Evolutionary conservation across 2,329 filamentous ascomycete genomes (phyloP).

Genomic region (Metarhizium robertsii): DNA sequence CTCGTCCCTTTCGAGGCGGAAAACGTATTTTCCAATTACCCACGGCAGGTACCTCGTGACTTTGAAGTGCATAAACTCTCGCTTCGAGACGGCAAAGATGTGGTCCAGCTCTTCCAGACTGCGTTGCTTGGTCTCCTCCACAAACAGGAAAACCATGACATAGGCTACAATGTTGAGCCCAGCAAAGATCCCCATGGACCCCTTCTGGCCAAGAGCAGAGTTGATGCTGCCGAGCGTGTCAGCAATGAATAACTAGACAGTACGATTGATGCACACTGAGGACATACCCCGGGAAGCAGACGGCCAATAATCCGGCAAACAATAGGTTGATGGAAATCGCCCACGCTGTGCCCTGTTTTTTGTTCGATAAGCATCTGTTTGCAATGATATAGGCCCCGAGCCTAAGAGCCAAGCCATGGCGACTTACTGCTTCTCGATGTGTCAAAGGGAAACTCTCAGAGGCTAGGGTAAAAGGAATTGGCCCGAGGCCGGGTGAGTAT

Average conservation of each 20-base stretch:
- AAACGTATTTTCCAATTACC: constrained; percentile 18
- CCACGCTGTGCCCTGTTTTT: constrained; percentile 31
- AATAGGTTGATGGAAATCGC: constrained; percentile 38
- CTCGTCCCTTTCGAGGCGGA: constrained; percentile 11
- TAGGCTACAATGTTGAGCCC: constrained; percentile 36
- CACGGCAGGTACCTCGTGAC: constrained; percentile 24
- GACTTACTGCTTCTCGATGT: constrained; percentile 32
- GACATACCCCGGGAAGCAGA: constrained; percentile 27
- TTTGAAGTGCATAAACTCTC: constrained; percentile 28
- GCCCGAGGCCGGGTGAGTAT: constrained; percentile 33
- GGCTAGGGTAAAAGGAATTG: constrained; percentile 40
- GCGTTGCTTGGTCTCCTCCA: constrained; percentile 32
- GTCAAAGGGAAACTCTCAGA: constrained; percentile 41
- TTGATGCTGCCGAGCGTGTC: constrained; percentile 11
- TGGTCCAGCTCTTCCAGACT: constrained; percentile 31
- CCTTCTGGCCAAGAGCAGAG: constrained; percentile 17
- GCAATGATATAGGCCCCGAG: not conserved
- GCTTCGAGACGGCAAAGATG: constrained; percentile 28
- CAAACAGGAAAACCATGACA: constrained; percentile 33
- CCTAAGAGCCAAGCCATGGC: not conserved
- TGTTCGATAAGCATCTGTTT: not conserved
- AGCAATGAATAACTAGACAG: not conserved
- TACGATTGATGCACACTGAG: not conserved
- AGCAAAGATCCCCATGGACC: constrained; percentile 35
- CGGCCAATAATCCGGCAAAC: constrained; percentile 35